Percentiles rank a stretch among this genome's conserved stretches.
These are phyloP conservation scores for Giardia duodenalis DNA, from an alignment of 208 protist genomes.

Conservation along the genomic window DNA sequence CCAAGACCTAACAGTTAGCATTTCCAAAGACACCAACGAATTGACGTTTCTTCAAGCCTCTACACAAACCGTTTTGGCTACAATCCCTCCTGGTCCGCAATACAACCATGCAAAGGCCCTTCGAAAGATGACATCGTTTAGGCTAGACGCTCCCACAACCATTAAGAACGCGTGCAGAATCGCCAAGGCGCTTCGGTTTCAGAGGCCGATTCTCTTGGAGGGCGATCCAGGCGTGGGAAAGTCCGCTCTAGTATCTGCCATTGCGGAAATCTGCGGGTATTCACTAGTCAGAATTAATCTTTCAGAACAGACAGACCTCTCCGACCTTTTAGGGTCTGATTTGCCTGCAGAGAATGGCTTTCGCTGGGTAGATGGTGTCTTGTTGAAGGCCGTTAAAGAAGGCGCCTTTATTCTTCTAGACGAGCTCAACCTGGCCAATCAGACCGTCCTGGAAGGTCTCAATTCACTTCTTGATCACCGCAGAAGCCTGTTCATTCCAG, in stretches of 20 bases:
- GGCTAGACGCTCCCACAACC: slow-evolving; percentile 76
- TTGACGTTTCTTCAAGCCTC: not conserved
- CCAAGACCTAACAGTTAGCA: not conserved
- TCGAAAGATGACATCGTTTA: not conserved
- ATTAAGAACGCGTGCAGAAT: slow-evolving; percentile 80
- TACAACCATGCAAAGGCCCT: not conserved
- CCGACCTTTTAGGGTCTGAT: slow-evolving; percentile 73
- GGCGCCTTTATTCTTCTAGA: slow-evolving; percentile 95
- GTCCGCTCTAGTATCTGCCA: slow-evolving; percentile 83
- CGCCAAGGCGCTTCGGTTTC: slow-evolving; percentile 62
- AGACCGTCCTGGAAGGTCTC: slow-evolving; percentile 96
- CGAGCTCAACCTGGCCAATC: slow-evolving; percentile 98
- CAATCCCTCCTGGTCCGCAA: not conserved
- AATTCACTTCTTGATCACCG: slow-evolving; percentile 98
- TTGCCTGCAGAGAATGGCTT: slow-evolving; percentile 76
- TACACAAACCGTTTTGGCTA: not conserved
- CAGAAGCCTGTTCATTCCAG: slow-evolving; percentile 65
- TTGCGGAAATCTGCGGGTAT: slow-evolving; percentile 63
- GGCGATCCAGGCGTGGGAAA: slow-evolving; percentile 66
- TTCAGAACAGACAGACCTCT: slow-evolving; percentile 98
- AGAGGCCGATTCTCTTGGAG: slow-evolving; percentile 87
- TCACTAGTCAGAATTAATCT: slow-evolving; percentile 96
- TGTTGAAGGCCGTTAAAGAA: slow-evolving; percentile 70
- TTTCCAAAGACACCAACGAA: slow-evolving; percentile 37
- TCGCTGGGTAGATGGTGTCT: slow-evolving; percentile 85